Conservation (phyloP, 2,329 filamentous ascomycete species). For the Thielaviopsis cerberus region DNA sequence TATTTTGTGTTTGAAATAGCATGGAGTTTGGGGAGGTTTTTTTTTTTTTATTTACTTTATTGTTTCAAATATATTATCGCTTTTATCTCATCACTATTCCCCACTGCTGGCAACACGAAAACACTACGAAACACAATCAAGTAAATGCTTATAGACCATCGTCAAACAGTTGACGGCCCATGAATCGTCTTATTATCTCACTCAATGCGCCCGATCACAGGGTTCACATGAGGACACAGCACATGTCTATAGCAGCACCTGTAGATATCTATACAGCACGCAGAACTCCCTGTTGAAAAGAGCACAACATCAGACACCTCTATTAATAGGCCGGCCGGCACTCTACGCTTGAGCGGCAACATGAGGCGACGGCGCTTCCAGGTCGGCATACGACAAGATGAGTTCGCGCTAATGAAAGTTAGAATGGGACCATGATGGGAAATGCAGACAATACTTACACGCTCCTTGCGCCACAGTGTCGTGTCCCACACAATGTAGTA, state of each 20-base stretch:
- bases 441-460: constrained; percentile 31
- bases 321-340: background rate
- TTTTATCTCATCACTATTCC: too few relatives aligned
- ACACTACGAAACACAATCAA: background rate
- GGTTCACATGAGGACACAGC: background rate
- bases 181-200: background rate
- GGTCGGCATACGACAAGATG: constrained; percentile 40
- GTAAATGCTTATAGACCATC: background rate
- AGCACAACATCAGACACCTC: background rate
- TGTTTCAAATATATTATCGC: too few relatives aligned
- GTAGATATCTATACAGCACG: background rate
- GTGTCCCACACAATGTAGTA: constrained; percentile 51
- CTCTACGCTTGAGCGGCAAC: background rate
- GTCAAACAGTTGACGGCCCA: background rate
- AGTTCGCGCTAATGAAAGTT: constrained; percentile 46
- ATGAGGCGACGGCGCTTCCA: constrained; percentile 28
- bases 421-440: too few relatives aligned
- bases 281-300: background rate
- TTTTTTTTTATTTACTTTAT: too few relatives aligned
- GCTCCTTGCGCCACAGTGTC: constrained; percentile 41
- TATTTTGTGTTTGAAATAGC: too few relatives aligned
- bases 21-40: too few relatives aligned
- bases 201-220: background rate
- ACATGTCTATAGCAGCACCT: background rate
- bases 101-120: background rate